Base-by-base conservation (phyloP, 1,139 yeast genomes). In the Taphrina pruni region DNA sequence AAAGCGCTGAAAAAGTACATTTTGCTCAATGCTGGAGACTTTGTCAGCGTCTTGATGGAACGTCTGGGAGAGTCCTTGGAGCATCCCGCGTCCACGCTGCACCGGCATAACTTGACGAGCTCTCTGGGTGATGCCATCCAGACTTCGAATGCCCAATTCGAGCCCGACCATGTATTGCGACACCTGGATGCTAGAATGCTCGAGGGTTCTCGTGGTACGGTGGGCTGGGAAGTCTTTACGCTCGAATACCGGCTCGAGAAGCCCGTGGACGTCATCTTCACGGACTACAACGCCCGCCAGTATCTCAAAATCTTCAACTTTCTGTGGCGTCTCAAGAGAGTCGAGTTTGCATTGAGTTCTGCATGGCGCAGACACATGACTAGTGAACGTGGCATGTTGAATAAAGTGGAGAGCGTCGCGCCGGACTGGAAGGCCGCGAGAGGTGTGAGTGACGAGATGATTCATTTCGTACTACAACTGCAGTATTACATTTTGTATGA, bases 211-310 rank as follows among this genome's bases (percentile, higher is more conserved):
- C 85, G 88, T 73, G 95, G 95, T 0, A 86, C 81, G 72, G 71
- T 76, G 56, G 83, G 84, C 81, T 94, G 98, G 98, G 97, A 93
- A 76, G 92, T 90, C 3, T 93, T 94, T 77, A 91, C 97, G 0
- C 80, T 94, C 61, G 97, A 92, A 75, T 94, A 90, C 76, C 83
- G 87, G 66, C 81, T 91, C 5, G 88, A 85, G 62, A 78, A 84
- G 20, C 76, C 93, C 86, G 21, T 82, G 52, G 80, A 79, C 36
- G 79, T 79, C 8, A 73, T 81, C 6, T 71, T 81, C 56, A 80
- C 80, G 70, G 72, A 73, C 14, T 70, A 69, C 50, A 76, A 85
- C 3, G 81, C 82, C 54, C 82, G 82, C 62, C 91, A 88, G 72
- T 94, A 94, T 76, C 81, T 91, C 69, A 85, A 90, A 74, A 85